Conservation (phyloP, 352 stramenopile genomes). For the Blastocystis sp. region DNA sequence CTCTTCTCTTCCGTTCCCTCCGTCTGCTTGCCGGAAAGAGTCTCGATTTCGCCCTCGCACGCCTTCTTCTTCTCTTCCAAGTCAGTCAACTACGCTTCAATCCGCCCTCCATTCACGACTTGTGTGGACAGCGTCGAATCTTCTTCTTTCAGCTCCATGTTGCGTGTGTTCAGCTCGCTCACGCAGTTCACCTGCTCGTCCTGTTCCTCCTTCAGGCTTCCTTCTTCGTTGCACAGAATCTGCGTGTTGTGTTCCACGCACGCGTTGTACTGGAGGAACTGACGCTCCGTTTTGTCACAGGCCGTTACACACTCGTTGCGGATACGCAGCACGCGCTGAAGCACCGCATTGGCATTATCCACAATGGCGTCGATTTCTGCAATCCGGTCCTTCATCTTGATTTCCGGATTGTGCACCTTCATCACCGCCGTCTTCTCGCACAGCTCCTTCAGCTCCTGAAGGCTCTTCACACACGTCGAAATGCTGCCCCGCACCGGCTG, state of each 20-base stretch:
- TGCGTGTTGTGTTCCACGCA: conserved; percentile 48
- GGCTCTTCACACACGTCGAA: background rate
- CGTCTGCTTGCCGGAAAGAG: background rate
- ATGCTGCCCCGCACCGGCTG: conserved; percentile 22
- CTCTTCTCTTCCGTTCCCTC: conserved; percentile 71
- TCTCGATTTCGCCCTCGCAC: background rate
- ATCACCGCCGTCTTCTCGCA: conserved; percentile 32
- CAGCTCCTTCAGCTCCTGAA: conserved; percentile 18
- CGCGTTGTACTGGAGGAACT: conserved; percentile 12
- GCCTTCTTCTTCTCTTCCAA: conserved; percentile 77
- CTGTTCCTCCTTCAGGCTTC: background rate
- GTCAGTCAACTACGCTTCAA: conserved; percentile 75
- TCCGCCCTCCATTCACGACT: conserved; percentile 74
- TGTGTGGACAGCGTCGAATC: conserved; percentile 75
- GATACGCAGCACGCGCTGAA: background rate
- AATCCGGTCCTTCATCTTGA: conserved; percentile 41
- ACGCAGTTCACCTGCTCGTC: conserved; percentile 74
- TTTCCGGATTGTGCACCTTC: conserved; percentile 36
- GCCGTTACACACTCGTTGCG: conserved; percentile 6
- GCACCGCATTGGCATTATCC: conserved; percentile 12
- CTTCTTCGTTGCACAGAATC: background rate
- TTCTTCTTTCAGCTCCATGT: conserved; percentile 78
- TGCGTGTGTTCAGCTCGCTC: conserved; percentile 78
- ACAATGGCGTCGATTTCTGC: conserved; percentile 30
- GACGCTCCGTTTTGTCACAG: background rate